Percentiles rank a stretch among this genome's conserved stretches.
Evolutionary conservation across 441 rosid species (phyloP).

Genomic region (Croton setiger): DNA sequence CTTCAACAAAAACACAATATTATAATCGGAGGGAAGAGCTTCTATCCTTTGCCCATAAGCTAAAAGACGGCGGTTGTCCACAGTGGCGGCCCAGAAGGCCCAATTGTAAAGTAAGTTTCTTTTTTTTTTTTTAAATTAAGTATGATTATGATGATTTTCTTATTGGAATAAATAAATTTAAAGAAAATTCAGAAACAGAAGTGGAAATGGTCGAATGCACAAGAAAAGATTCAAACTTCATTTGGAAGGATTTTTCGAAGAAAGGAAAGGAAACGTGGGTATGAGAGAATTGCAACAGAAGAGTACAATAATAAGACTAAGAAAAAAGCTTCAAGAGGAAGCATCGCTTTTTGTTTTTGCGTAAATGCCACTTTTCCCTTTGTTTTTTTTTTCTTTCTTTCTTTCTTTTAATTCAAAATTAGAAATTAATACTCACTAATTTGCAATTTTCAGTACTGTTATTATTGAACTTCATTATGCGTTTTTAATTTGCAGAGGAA

Average conservation of each 20-base stretch:
- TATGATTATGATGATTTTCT: neutral
- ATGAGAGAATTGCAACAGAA: constrained; percentile 28
- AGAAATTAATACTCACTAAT: neutral
- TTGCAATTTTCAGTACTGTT: neutral
- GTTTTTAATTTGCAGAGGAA: constrained; percentile 34
- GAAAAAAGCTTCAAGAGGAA: constrained; percentile 16
- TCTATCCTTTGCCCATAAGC: constrained; percentile 43
- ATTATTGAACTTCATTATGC: neutral
- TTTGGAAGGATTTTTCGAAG: constrained; percentile 28
- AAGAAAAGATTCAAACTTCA: constrained; percentile 28
- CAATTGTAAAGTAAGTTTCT: constrained; percentile 19
- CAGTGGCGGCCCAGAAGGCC: constrained; percentile 1
- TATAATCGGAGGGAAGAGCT: constrained; percentile 56
- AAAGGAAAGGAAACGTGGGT: constrained; percentile 28
- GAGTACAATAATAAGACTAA: constrained; percentile 17
- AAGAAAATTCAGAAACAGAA: constrained; percentile 25
- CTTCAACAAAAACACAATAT: constrained; percentile 20
- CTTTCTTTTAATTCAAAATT: too few species aligned
- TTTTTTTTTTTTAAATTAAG: neutral
- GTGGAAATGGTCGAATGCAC: constrained; percentile 30
- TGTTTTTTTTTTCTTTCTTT: neutral
- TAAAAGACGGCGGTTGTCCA: constrained; percentile 22
- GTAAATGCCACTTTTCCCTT: constrained; percentile 19
- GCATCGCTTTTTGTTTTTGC: constrained; percentile 14
- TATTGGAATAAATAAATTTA: neutral